Conservation (phyloP, 2,329 filamentous ascomycete genomes). For the Clarireedia hainanense region DNA sequence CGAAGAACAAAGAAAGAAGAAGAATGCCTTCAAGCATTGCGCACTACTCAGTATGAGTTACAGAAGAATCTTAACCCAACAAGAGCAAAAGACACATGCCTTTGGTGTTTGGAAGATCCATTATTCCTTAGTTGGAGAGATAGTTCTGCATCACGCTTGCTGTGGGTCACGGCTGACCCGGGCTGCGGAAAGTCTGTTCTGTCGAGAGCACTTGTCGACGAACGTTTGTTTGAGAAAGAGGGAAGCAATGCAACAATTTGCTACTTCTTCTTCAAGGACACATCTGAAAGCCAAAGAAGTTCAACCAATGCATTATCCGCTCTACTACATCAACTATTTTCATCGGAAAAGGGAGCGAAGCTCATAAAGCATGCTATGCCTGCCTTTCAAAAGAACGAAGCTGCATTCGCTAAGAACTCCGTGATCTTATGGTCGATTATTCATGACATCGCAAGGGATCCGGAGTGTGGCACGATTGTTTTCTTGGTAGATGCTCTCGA, state of each 20-base stretch:
- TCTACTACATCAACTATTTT: constrained; percentile 7
- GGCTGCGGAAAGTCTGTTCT: constrained; percentile 9
- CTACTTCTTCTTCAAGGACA: constrained; percentile 10
- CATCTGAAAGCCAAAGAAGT: constrained; percentile 1
- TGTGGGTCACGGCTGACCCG: constrained; percentile 4
- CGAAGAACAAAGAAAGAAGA: not conserved
- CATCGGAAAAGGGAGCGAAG: not conserved
- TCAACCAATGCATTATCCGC: not conserved
- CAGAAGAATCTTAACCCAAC: constrained; percentile 2
- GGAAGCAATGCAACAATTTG: not conserved
- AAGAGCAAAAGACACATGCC: not conserved
- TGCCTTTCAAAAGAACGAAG: not conserved
- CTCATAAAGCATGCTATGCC: constrained; percentile 1
- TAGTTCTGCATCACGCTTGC: not conserved
- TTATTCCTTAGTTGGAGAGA: not conserved
- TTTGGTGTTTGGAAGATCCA: not conserved
- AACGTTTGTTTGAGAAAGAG: not conserved
- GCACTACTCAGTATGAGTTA: not conserved
- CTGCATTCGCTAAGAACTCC: not conserved
- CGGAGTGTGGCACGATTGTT: not conserved
- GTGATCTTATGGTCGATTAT: not conserved
- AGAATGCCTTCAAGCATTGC: not conserved
- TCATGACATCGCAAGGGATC: not conserved
- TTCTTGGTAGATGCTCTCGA: constrained; percentile 8
- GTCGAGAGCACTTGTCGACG: constrained; percentile 4